Evolutionary conservation across 352 stramenopile species (phyloP).

Genomic region (Phytopythium boreale): DNA sequence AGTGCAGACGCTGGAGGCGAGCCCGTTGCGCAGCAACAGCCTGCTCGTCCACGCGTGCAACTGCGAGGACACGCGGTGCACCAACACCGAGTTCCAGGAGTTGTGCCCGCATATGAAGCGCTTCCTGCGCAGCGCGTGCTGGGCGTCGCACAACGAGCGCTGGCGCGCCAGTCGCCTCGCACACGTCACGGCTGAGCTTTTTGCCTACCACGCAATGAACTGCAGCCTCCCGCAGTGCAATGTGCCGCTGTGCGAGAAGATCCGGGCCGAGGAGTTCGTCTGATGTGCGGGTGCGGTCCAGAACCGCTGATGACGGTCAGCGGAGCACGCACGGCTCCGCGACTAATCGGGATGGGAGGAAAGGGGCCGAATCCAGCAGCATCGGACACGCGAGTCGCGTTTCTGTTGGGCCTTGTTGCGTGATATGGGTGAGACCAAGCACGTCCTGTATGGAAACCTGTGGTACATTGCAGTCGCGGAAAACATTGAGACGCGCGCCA

Average conservation of each 20-base stretch:
- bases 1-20: conserved; percentile 31
- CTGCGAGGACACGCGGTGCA: conserved; percentile 45
- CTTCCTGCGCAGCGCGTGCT: conserved; percentile 62
- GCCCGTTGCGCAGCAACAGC: conserved; percentile 43
- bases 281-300: conserved; percentile 7
- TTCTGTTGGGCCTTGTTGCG: not conserved
- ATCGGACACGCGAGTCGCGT: not conserved
- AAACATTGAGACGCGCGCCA: too few relatives aligned
- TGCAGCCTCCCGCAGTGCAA: conserved; percentile 35
- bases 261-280: conserved; percentile 30
- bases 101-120: conserved; percentile 66
- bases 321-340: too few relatives aligned
- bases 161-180: conserved; percentile 51
- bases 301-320: too few relatives aligned
- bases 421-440: not conserved
- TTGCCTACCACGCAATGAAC: conserved; percentile 48
- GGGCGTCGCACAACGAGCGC: conserved; percentile 55
- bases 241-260: conserved; percentile 38
- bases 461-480: too few relatives aligned
- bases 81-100: conserved; percentile 28
- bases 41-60: conserved; percentile 58
- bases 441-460: too few relatives aligned
- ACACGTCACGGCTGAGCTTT: conserved; percentile 43
- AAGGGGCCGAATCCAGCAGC: not conserved
- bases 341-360: not conserved